Evolutionary conservation across 2,329 filamentous ascomycete genomes (phyloP).

Genomic region (Emmonsia crescens): DNA sequence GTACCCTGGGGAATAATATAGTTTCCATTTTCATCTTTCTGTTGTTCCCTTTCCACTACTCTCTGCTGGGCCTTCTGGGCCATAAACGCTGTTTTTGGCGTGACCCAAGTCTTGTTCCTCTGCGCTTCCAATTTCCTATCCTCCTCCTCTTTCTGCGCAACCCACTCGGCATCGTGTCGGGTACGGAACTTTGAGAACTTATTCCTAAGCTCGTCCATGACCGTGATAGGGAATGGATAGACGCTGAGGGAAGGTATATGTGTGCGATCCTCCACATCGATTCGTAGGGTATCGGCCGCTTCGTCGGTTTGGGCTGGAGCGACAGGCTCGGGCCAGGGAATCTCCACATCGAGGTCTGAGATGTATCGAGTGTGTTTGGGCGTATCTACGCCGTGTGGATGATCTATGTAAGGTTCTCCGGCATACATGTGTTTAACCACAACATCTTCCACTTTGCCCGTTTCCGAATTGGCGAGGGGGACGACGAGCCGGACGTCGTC

Average conservation of each 20-base stretch:
- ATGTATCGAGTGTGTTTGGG: constrained; percentile 45
- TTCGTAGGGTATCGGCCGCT: constrained; percentile 60
- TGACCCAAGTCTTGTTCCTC: constrained; percentile 36
- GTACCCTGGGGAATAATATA: constrained; percentile 25
- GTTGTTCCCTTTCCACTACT: constrained; percentile 24
- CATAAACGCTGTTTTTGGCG: constrained; percentile 36
- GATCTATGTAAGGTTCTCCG: constrained; percentile 41
- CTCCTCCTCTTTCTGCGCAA: constrained; percentile 52
- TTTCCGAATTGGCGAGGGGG: constrained; percentile 55
- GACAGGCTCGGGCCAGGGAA: constrained; percentile 62
- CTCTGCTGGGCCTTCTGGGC: constrained; percentile 28
- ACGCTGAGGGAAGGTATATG: constrained; percentile 68
- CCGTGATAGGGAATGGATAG: constrained; percentile 64
- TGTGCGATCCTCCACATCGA: constrained; percentile 61
- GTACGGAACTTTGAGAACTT: constrained; percentile 73
- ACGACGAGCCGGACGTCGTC: constrained; percentile 71
- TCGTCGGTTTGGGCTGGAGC: constrained; percentile 44
- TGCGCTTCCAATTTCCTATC: constrained; percentile 40
- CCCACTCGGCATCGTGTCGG: constrained; percentile 64
- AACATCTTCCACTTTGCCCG: constrained; percentile 58
- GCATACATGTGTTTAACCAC: constrained; percentile 62
- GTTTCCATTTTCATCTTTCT: constrained; percentile 29
- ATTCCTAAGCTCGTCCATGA: constrained; percentile 78
- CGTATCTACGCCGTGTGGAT: constrained; percentile 34
- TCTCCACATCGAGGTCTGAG: constrained; percentile 57